These are phyloP conservation scores for Sequoia sempervirens DNA, from an alignment of 75 land plant genomes.

Conservation along the genomic window DNA sequence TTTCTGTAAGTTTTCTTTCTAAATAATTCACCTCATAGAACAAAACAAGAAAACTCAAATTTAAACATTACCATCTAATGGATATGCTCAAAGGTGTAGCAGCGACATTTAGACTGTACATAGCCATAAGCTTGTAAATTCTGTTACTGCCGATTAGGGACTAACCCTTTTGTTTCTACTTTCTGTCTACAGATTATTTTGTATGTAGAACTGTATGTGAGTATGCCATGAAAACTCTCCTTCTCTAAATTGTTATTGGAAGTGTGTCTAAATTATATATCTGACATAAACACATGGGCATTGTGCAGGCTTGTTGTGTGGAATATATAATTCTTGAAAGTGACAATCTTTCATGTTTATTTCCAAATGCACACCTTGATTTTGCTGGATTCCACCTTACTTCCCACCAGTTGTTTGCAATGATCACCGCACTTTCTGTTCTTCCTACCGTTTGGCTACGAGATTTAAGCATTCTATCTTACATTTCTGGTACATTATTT, in stretches of 20 bases:
- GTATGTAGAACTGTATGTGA: conserved; percentile 80
- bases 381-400: conserved; percentile 40
- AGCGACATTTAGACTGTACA: background rate
- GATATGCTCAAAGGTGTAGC: background rate
- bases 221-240: conserved; percentile 15
- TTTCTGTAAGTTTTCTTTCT: conserved; percentile 46
- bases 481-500: conserved; percentile 54
- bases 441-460: conserved; percentile 80
- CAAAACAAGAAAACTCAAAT: background rate
- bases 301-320: conserved; percentile 69
- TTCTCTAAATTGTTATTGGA: background rate
- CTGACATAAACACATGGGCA: background rate
- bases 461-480: conserved; percentile 62
- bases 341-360: conserved; percentile 65
- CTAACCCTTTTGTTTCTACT: background rate
- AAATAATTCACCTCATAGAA: background rate
- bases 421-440: conserved; percentile 54
- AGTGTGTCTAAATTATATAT: background rate
- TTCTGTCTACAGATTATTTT: conserved; percentile 62
- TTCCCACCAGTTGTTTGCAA: conserved; percentile 48
- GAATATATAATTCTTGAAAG: conserved; percentile 77
- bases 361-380: conserved; percentile 60
- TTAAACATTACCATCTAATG: background rate
- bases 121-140: background rate
- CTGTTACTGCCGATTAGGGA: background rate